Evolutionary conservation across 306 rosid genomes (phyloP).

Genomic region (Cucurbita moschata): DNA sequence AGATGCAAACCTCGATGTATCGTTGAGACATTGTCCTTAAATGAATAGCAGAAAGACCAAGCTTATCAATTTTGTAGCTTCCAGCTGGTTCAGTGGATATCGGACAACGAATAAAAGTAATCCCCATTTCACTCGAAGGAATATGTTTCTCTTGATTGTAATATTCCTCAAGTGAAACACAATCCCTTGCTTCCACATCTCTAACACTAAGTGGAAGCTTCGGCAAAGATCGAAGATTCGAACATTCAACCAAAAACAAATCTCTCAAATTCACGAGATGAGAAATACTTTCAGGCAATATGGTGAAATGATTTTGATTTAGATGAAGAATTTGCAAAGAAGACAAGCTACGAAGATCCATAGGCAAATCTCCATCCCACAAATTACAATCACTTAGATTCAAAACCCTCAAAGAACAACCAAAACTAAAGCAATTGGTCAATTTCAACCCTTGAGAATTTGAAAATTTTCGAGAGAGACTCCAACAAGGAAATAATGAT

Average conservation of each 20-base stretch:
- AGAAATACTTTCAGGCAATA: conserved; percentile 3
- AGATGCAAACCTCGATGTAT: conserved; percentile 1
- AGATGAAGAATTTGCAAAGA: not conserved
- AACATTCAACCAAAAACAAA: not conserved
- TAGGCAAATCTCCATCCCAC: not conserved
- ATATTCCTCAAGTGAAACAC: conserved; percentile 4
- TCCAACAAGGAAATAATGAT: not conserved
- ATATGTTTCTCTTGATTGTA: not conserved
- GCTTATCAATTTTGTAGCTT: not conserved
- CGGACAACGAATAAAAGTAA: not conserved
- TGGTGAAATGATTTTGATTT: conserved; percentile 2
- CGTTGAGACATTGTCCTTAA: not conserved
- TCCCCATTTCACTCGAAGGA: not conserved
- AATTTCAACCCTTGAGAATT: conserved; percentile 1
- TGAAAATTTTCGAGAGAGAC: not conserved
- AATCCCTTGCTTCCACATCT: not conserved
- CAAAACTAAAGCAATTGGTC: not conserved
- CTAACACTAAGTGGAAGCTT: conserved; percentile 2
- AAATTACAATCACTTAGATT: conserved; percentile 1
- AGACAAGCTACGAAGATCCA: not conserved
- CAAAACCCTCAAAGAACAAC: not conserved
- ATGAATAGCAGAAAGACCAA: not conserved
- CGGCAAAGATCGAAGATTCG: conserved; percentile 1
- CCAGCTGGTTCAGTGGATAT: not conserved
- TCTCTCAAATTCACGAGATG: conserved; percentile 8